Percentiles rank a stretch among this genome's conserved stretches.
These are phyloP conservation scores for Linderniella brevidens DNA, from an alignment of 257 asterid species.

Conservation along the genomic window DNA sequence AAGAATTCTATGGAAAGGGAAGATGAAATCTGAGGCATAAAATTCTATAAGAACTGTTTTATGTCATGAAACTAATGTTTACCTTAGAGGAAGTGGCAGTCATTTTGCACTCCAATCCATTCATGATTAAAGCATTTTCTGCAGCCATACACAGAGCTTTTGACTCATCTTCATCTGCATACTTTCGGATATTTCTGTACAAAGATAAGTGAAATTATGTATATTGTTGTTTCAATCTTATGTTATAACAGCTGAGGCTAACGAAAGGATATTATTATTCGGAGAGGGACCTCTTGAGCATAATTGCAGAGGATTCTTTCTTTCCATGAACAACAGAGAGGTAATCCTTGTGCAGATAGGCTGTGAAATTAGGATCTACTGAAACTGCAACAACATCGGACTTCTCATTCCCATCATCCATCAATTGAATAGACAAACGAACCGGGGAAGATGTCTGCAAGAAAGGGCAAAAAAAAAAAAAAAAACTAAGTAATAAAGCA, in stretches of 20 bases:
- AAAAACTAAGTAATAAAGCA: conserved; percentile 12
- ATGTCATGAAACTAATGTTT: not conserved
- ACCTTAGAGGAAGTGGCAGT: conserved; percentile 6
- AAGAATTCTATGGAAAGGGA: not conserved
- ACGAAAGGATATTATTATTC: conserved; percentile 7
- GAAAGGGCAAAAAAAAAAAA: conserved; percentile 14
- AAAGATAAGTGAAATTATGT: not conserved
- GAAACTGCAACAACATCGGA: conserved; percentile 88
- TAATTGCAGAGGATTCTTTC: conserved; percentile 55
- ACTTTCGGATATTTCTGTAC: conserved; percentile 6
- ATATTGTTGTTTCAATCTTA: no score
- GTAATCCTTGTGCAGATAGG: conserved; percentile 63
- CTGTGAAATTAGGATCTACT: conserved; percentile 76
- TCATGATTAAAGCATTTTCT: conserved; percentile 3
- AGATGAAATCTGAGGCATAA: not conserved
- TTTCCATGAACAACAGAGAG: conserved; percentile 46
- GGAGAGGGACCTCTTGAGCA: conserved; percentile 52
- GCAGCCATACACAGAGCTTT: not conserved
- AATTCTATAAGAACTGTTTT: not conserved
- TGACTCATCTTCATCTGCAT: conserved; percentile 1
- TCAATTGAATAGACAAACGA: conserved; percentile 68
- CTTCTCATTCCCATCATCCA: conserved; percentile 80
- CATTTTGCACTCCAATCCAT: conserved; percentile 10
- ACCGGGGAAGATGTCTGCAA: conserved; percentile 59
- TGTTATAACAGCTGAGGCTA: not conserved